Base-by-base conservation (phyloP, 2,329 filamentous ascomycete genomes). In the Ophiostoma quercus region DNA sequence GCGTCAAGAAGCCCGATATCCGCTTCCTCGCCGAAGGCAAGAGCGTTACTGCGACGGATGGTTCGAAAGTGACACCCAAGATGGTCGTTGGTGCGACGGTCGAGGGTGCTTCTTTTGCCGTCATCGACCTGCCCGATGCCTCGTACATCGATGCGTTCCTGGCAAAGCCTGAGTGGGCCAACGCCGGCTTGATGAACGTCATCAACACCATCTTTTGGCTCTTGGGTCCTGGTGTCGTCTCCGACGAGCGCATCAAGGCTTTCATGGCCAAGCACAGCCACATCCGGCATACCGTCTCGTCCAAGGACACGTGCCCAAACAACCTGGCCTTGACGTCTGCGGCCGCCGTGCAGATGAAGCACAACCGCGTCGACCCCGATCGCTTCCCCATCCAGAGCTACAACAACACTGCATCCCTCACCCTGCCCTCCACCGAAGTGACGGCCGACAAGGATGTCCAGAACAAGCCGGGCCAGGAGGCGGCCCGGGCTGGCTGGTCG, bases 171-270 rank as follows among this genome's bases (percentile, higher is more conserved):
- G 94, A 97, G 77, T 94, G 91, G 88, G 80, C 83, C 22, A 85
- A 86, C 51, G 75, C 82, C 12, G 80, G 86, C 39, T 80, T 96
- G 43, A 92, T 92, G 83, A 82, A 82, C 7, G 86, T 89, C 67
- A 78, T 97, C 65, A 81, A 84, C 65, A 84, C 84, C 57, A 85
- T 96, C 67, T 86, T 95, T 74, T 99, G 95, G 94, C 88, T 92
- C 32, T 84, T 97, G 34, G 92, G 92, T 0, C 83, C 84, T 4
- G 88, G 85, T 2, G 83, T 98, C 16, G 81, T 84, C 7, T 80
- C 84, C 3, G 85, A 95, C 77, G 76, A 84, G 12, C 83, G 82
- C 29, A 79, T 99, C 22, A 84, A 84, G 70, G 79, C 84, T 1
- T 97, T 97, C 76, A 92, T 96, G 78, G 75, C 84, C 37, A 82